A percentile compares a stretch with the other conserved stretches of the same genome.
These are phyloP conservation scores for Emiliania huxleyi DNA, from an alignment of 78 protist species.

Conservation along the genomic window DNA sequence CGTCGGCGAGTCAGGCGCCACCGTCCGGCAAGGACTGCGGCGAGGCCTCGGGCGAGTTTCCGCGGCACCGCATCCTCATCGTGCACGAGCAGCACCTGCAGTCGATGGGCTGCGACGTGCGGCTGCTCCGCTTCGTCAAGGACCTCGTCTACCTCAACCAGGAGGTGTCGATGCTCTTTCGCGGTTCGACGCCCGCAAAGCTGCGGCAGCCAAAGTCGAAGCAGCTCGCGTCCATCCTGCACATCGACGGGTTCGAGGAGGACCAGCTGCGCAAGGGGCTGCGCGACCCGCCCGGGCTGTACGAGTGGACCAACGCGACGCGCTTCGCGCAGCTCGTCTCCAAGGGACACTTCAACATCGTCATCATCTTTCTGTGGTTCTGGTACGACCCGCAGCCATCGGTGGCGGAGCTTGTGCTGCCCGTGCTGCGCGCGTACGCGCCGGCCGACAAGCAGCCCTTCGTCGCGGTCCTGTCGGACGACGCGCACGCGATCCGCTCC, in stretches of 20 bases:
- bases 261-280: constrained; percentile 6
- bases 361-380: neutral
- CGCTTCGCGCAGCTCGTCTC: neutral
- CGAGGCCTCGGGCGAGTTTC: neutral
- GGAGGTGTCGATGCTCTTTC: neutral
- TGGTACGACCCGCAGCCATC: constrained; percentile 14
- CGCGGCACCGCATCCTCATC: neutral
- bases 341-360: neutral
- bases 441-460: neutral
- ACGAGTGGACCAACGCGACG: neutral
- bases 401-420: neutral
- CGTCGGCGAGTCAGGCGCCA: neutral
- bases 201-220: neutral
- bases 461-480: neutral
- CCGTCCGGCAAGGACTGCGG: neutral
- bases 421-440: neutral
- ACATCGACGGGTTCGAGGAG: neutral
- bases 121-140: neutral
- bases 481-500: constrained; percentile 8
- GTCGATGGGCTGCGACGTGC: constrained; percentile 12
- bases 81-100: constrained; percentile 10
- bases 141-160: neutral
- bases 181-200: neutral
- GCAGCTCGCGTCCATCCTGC: neutral
- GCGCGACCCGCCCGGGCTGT: neutral